Evolutionary conservation across 176 grass and related monocot species (phyloP).

Genomic region (Tuctoria greenei): DNA sequence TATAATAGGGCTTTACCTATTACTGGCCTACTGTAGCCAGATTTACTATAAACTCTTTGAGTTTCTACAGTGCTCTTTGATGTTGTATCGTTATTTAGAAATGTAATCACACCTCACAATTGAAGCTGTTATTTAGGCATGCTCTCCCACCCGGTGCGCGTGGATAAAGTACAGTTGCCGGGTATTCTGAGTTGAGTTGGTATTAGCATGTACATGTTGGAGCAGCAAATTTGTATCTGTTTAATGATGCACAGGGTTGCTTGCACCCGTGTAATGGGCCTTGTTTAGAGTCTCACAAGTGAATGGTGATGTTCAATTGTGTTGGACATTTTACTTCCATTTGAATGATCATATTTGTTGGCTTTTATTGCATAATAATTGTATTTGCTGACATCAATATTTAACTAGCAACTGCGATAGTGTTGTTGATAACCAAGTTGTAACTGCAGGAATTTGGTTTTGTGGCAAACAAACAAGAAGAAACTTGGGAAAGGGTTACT

Average conservation of each 20-base stretch:
- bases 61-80: conserved; percentile 11
- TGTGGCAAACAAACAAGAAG: conserved; percentile 51
- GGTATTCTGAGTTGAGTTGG: not conserved
- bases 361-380: not conserved
- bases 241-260: not conserved
- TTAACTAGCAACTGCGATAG: not conserved
- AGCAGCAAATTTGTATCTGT: not conserved
- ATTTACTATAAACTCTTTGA: not conserved
- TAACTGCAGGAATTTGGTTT: conserved; percentile 62
- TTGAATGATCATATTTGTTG: not conserved
- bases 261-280: not conserved
- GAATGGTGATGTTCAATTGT: conserved; percentile 1
- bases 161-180: not conserved
- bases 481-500: conserved; percentile 79
- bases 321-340: not conserved
- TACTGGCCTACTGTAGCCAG: not conserved
- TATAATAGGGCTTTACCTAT: not conserved
- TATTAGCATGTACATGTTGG: not conserved
- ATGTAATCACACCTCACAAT: not conserved
- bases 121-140: not conserved
- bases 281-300: not conserved
- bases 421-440: conserved; percentile 14
- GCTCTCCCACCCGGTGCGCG: too few species aligned
- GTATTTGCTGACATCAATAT: not conserved
- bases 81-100: not conserved